Conservation (phyloP, 1,284 basidiomycete species). For the Peniophora sp. region DNA sequence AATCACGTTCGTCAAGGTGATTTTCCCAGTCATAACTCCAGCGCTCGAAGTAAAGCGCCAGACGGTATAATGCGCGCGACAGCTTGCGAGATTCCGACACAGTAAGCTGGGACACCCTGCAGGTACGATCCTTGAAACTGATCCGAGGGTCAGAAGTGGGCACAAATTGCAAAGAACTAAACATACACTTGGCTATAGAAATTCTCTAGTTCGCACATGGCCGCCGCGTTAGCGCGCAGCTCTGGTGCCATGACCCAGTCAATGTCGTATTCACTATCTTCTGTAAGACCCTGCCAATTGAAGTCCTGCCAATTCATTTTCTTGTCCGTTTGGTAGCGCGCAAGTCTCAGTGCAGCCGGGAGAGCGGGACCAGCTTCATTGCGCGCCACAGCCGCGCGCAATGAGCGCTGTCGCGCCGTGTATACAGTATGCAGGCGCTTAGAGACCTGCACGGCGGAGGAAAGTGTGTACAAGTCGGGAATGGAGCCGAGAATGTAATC, state of each 20-base stretch:
- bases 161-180: too few relatives aligned
- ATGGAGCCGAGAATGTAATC: constrained; percentile 22
- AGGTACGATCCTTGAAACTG: neutral
- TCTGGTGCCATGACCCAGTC: neutral
- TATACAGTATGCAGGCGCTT: constrained; percentile 26
- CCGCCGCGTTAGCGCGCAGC: neutral
- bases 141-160: neutral
- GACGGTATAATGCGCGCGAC: neutral
- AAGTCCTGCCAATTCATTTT: neutral
- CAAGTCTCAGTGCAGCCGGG: constrained; percentile 22
- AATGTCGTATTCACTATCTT: neutral
- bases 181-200: neutral
- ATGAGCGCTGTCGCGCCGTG: constrained; percentile 21
- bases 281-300: neutral
- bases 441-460: constrained; percentile 19
- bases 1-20: neutral
- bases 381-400: constrained; percentile 21
- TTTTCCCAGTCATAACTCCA: neutral
- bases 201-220: neutral
- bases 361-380: constrained; percentile 26
- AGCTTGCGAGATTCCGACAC: neutral
- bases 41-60: neutral
- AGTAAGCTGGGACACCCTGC: neutral
- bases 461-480: constrained; percentile 20
- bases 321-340: neutral